Percentiles rank a stretch among this genome's conserved stretches.
phyloP scores from a whole-genome alignment of 179 eudicot species.

The Vitellaria paradoxa region DNA sequence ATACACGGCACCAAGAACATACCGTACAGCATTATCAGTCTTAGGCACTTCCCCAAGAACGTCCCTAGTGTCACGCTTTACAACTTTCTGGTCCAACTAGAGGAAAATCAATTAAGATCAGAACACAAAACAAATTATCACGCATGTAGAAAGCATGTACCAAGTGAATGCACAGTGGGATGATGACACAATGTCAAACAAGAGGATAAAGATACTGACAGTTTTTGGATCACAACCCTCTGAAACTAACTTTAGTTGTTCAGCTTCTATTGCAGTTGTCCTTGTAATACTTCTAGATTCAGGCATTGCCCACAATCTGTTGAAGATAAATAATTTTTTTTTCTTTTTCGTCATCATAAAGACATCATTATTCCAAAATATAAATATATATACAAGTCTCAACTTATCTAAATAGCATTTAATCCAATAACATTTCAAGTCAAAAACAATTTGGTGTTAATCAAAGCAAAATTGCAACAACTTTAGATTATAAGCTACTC shows the following conservation, averaged over 20 bases:
- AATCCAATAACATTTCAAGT: conserved; percentile 1
- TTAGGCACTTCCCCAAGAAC: conserved; percentile 40
- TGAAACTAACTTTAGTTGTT: conserved; percentile 38
- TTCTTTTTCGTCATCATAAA: conserved; percentile 4
- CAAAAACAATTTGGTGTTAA: not conserved
- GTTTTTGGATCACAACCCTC: conserved; percentile 49
- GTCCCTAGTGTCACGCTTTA: conserved; percentile 39
- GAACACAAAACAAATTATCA: not conserved
- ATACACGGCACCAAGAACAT: conserved; percentile 28
- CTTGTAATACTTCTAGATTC: conserved; percentile 47
- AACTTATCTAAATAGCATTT: not conserved
- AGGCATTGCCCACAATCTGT: conserved; percentile 72
- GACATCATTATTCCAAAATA: conserved; percentile 7
- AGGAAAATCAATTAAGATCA: conserved; percentile 12
- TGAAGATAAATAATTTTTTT: not conserved
- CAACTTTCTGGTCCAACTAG: conserved; percentile 39
- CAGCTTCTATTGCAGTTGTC: conserved; percentile 41
- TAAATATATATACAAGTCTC: not conserved
- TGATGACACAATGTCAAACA: not conserved
- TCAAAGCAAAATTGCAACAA: not conserved
- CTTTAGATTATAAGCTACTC: not conserved
- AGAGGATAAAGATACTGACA: conserved; percentile 29
- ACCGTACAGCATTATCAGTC: conserved; percentile 52
- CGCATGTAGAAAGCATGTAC: not conserved
- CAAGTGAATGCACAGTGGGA: not conserved